phyloP scores from a whole-genome alignment of 2,329 filamentous ascomycete genomes.

The Fusarium kyushuense region DNA sequence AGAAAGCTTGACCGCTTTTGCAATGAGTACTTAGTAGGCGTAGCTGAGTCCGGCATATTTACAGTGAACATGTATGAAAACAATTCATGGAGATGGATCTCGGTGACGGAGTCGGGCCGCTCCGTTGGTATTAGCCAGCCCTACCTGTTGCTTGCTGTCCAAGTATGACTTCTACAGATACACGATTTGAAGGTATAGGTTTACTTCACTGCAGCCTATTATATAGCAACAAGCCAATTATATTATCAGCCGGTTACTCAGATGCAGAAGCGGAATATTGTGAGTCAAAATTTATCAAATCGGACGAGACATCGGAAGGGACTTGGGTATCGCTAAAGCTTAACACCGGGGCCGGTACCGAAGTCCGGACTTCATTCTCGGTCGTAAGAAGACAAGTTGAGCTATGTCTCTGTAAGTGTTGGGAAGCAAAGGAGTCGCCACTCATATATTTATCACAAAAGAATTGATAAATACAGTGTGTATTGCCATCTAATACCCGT shows the following conservation, averaged over 20 bases:
- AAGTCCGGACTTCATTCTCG: conserved; percentile 25
- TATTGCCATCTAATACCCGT: too few species aligned
- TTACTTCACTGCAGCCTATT: neutral
- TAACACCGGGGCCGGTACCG: conserved; percentile 13
- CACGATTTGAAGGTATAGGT: neutral
- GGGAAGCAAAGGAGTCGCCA: neutral
- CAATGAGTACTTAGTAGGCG: neutral
- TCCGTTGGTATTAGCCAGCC: conserved; percentile 1
- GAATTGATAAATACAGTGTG: too few species aligned
- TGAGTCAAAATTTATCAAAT: neutral
- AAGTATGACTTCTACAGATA: neutral
- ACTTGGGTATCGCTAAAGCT: neutral
- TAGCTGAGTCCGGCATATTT: neutral
- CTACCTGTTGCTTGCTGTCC: neutral
- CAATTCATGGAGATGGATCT: neutral
- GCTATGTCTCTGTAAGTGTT: neutral
- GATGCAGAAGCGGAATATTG: neutral
- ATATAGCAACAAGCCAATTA: neutral
- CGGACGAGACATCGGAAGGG: conserved; percentile 9
- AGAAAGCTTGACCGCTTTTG: neutral
- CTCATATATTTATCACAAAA: neutral
- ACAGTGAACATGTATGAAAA: neutral
- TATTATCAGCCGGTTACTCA: neutral
- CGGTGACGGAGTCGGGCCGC: conserved; percentile 7
- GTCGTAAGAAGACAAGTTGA: neutral